Percentiles rank a stretch among this genome's conserved stretches.
Conservation (phyloP, 768 basidiomycete genomes). For the Psilocybe azurescens region DNA sequence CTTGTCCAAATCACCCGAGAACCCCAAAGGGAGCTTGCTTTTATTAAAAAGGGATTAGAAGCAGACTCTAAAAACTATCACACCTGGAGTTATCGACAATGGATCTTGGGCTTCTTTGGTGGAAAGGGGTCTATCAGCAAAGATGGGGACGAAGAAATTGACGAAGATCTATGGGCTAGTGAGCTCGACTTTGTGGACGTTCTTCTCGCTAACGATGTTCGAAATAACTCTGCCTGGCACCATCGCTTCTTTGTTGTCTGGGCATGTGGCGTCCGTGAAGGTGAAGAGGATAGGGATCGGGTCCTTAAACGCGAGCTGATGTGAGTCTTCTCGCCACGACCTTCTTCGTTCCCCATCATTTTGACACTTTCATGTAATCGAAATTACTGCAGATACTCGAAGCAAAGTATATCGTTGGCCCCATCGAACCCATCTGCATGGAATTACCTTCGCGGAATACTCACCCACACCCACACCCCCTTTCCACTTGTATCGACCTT, state of each 20-base stretch:
- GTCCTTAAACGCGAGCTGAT: slow-evolving; percentile 72
- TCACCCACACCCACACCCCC: slow-evolving; percentile 64
- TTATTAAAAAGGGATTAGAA: slow-evolving; percentile 74
- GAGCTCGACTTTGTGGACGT: slow-evolving; percentile 79
- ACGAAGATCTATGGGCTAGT: slow-evolving; percentile 62
- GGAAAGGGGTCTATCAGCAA: slow-evolving; percentile 16
- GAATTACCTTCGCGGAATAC: slow-evolving; percentile 94
- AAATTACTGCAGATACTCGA: slow-evolving; percentile 62
- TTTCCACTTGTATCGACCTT: slow-evolving; percentile 62
- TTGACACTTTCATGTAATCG: background rate
- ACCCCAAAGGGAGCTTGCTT: slow-evolving; percentile 74
- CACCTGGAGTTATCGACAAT: slow-evolving; percentile 98
- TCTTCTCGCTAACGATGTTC: slow-evolving; percentile 75
- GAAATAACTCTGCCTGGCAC: slow-evolving; percentile 99
- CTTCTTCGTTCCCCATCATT: background rate
- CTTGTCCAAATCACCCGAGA: slow-evolving; percentile 62
- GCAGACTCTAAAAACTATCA: slow-evolving; percentile 97
- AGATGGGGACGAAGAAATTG: slow-evolving; percentile 15
- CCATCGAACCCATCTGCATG: slow-evolving; percentile 96
- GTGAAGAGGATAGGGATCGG: slow-evolving; percentile 65
- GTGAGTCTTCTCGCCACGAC: slow-evolving; percentile 52
- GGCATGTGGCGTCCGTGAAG: slow-evolving; percentile 62
- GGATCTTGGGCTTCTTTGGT: slow-evolving; percentile 83
- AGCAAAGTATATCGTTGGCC: slow-evolving; percentile 81
- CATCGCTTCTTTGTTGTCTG: slow-evolving; percentile 92